Percentiles rank a stretch among this genome's conserved stretches.
Conservation (phyloP, 1,139 yeast species). For the Casaregolazyma suthepensis region DNA sequence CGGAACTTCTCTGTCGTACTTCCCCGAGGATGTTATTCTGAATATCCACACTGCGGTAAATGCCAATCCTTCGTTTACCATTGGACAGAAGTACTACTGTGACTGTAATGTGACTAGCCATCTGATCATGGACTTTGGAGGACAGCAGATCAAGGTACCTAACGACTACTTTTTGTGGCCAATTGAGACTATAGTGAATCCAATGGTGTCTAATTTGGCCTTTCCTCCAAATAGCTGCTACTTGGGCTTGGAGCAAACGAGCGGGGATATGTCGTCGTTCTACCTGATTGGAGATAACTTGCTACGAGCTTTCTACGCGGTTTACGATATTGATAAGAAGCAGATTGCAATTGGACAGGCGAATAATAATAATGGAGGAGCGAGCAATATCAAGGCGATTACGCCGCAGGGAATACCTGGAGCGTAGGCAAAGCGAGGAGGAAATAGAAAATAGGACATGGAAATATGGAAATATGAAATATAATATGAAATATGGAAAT, state of each 20-base stretch:
- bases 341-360: constrained; percentile 50
- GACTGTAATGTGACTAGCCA: constrained; percentile 34
- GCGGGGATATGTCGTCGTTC: constrained; percentile 27
- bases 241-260: constrained; percentile 29
- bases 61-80: constrained; percentile 34
- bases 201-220: constrained; percentile 26
- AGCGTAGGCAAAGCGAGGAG: not conserved
- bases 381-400: constrained; percentile 26
- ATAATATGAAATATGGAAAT: not conserved
- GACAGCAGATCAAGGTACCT: constrained; percentile 43
- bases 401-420: constrained; percentile 27
- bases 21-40: constrained; percentile 41
- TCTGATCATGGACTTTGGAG: constrained; percentile 48
- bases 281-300: constrained; percentile 45
- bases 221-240: constrained; percentile 36
- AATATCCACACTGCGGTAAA: constrained; percentile 28
- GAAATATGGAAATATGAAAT: not conserved
- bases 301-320: constrained; percentile 48
- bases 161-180: constrained; percentile 40
- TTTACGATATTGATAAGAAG: constrained; percentile 47
- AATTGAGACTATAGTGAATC: constrained; percentile 29
- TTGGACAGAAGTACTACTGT: constrained; percentile 33
- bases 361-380: constrained; percentile 22
- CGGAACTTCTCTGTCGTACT: constrained; percentile 57
- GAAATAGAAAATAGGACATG: not conserved